These are phyloP conservation scores for Castanea mollissima DNA, from an alignment of 306 rosid species.

Conservation along the genomic window DNA sequence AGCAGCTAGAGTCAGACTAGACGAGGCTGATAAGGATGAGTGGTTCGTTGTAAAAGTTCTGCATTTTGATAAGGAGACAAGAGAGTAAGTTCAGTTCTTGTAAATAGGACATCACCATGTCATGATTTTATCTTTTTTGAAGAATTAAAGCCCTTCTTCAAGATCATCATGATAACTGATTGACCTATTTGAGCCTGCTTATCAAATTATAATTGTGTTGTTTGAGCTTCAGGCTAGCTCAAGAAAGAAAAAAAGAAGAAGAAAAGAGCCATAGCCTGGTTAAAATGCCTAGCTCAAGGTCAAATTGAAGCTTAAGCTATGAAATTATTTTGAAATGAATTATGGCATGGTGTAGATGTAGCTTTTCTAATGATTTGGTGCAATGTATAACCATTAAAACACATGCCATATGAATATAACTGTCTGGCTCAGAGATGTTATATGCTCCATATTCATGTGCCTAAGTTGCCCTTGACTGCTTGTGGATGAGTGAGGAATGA, in stretches of 20 bases:
- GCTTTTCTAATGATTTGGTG: not conserved
- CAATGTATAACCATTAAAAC: not conserved
- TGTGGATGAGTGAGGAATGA: not conserved
- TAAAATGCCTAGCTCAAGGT: not conserved
- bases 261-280: not conserved
- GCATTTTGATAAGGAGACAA: slow-evolving; percentile 91
- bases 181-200: not conserved
- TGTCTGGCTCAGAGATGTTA: not conserved
- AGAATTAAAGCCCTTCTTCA: not conserved
- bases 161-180: slow-evolving; percentile 1
- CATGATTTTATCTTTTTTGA: slow-evolving; percentile 7
- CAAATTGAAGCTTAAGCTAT: not conserved
- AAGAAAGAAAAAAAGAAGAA: not conserved
- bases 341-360: not conserved
- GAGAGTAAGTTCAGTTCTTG: slow-evolving; percentile 59
- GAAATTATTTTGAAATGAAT: not conserved
- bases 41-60: slow-evolving; percentile 95
- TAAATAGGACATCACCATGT: not conserved
- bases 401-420: not conserved
- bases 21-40: slow-evolving; percentile 89
- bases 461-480: not conserved
- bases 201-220: not conserved
- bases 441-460: not conserved
- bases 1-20: slow-evolving; percentile 88
- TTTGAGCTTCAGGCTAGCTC: not conserved